Evolutionary conservation across 2,329 filamentous ascomycete genomes (phyloP).

Genomic region (Aspergillus hiratsukae): DNA sequence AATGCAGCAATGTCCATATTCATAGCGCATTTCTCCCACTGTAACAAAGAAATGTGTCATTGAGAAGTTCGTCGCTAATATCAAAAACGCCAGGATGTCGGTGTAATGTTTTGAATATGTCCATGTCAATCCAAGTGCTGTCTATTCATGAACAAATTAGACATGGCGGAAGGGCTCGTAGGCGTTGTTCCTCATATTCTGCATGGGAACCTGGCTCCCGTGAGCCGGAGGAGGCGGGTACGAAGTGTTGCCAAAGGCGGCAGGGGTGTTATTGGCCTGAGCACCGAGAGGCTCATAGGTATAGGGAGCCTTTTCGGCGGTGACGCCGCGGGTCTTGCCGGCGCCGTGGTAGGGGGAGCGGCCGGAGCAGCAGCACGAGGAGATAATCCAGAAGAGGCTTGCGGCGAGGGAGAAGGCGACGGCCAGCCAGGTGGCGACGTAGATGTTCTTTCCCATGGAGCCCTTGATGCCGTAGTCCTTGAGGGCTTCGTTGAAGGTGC

Average conservation of each 20-base stretch:
- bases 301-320: slow-evolving; percentile 58
- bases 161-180: slow-evolving; percentile 38
- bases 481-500: slow-evolving; percentile 61
- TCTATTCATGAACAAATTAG: slow-evolving; percentile 12
- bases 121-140: too few species aligned
- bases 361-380: slow-evolving; percentile 85
- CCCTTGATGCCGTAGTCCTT: slow-evolving; percentile 68
- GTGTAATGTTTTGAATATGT: neutral
- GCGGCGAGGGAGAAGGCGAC: slow-evolving; percentile 71
- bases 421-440: slow-evolving; percentile 72
- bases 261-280: slow-evolving; percentile 18
- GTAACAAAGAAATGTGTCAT: slow-evolving; percentile 5
- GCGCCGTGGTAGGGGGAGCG: slow-evolving; percentile 47
- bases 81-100: neutral
- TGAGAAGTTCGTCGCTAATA: slow-evolving; percentile 1
- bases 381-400: slow-evolving; percentile 85
- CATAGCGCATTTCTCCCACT: neutral
- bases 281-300: slow-evolving; percentile 54
- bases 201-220: slow-evolving; percentile 22
- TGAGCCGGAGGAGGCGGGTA: slow-evolving; percentile 22
- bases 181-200: slow-evolving; percentile 21
- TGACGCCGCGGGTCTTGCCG: slow-evolving; percentile 37
- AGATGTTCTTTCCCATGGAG: slow-evolving; percentile 63
- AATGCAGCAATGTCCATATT: neutral
- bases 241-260: slow-evolving; percentile 21